Evolutionary conservation across 306 rosid genomes (phyloP), one percentile per base, ranked within the genome.

Genomic region (Castanea crenata): DNA sequence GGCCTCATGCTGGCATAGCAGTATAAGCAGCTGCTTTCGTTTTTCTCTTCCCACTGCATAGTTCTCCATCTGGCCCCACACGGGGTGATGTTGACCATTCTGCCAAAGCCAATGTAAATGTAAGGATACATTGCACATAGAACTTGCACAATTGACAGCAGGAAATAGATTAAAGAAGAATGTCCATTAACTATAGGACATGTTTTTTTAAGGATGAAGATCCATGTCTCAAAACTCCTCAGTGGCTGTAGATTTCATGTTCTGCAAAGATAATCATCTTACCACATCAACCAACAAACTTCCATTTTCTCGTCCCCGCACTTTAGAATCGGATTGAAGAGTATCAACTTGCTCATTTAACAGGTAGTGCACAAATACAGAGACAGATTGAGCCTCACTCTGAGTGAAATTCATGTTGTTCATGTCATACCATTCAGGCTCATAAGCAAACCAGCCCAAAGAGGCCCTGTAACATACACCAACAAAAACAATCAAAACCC

Each of bases 31-130:
- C 77, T 87, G 98, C 82, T 86, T 90, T 81, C 98, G 83, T 74
- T 95, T 95, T 80, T 95, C 98, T 85, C 96, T 91, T 78, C 91
- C 99, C 21, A 75, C 78, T 79, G 92, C 85, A 80, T 91, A 95
- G 88, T 89, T 93, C 76, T 91, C 98, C 87, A 92, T 86, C 87
- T 90, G 94, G 69, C 99, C 99, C 99, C 99, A 95, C 62, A 95
- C 96, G 76, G 99, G 99, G 81, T 95, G 99, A 85, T 76, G 67
- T 61, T 85, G 93, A 77, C 85, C 88, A 38, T 80, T 88, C 99
- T 95, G 91, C 75, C 81, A 65, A 83, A 12, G 81, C 67, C 79
- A 72, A 81, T 73, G 75, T 65, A 52, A 76, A 31, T 6, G 31
- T 82, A 20, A 79, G 78, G 77, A 69, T 73, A 80, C 32, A 69